Conservation (phyloP, 176 grass and related monocot genomes). For the Avena atlantica region DNA sequence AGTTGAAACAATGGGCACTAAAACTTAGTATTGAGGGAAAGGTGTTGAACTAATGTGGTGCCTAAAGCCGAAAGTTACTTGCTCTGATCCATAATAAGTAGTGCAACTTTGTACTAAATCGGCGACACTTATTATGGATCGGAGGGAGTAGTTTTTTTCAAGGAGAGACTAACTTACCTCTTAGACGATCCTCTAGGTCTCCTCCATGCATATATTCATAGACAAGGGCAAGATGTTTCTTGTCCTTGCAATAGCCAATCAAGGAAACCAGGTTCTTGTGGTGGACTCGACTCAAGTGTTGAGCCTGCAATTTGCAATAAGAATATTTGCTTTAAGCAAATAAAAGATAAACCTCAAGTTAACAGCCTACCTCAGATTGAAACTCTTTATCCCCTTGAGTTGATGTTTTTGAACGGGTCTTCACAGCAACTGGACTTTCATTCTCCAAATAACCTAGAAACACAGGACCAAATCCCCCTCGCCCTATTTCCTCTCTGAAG, state of each 20-base stretch:
- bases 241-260: slow-evolving; percentile 78
- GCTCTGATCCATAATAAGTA: too few species aligned
- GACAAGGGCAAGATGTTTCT: slow-evolving; percentile 56
- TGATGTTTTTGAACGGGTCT: slow-evolving; percentile 52
- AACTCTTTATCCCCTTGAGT: slow-evolving; percentile 67
- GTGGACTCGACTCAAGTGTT: slow-evolving; percentile 68
- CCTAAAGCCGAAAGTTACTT: not conserved
- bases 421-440: slow-evolving; percentile 73
- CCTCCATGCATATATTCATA: slow-evolving; percentile 67
- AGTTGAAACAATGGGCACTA: not conserved
- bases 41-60: not conserved
- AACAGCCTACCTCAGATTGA: slow-evolving; percentile 62
- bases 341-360: not conserved
- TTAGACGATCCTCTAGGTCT: slow-evolving; percentile 42
- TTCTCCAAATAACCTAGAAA: slow-evolving; percentile 68
- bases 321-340: not conserved
- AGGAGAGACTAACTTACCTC: slow-evolving; percentile 19
- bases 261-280: slow-evolving; percentile 73
- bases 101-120: too few species aligned
- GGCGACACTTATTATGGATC: too few species aligned
- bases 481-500: slow-evolving; percentile 66
- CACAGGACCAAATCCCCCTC: slow-evolving; percentile 78
- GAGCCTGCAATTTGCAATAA: slow-evolving; percentile 51
- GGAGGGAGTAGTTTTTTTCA: too few species aligned
- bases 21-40: not conserved